Evolutionary conservation across 768 basidiomycete species (phyloP).

Genomic region (Pleurotus eryngii): DNA sequence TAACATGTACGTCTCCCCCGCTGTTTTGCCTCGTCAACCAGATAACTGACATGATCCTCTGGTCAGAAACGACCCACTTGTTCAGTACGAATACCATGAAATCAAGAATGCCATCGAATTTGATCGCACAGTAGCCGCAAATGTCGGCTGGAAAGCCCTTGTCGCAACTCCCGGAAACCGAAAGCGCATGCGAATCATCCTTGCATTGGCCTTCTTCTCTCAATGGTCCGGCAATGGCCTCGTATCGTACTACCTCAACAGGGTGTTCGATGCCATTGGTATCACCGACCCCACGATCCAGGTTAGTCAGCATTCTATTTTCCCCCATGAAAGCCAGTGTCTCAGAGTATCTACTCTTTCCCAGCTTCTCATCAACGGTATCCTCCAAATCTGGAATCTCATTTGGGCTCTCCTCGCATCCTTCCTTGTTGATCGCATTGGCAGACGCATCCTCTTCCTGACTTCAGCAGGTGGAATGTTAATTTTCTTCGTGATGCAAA

Average conservation of each 20-base stretch:
- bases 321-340: background rate
- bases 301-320: conserved; percentile 17
- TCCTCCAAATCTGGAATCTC: conserved; percentile 83
- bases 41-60: conserved; percentile 12
- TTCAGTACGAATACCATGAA: conserved; percentile 73
- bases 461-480: conserved; percentile 56
- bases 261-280: conserved; percentile 66
- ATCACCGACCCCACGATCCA: conserved; percentile 55
- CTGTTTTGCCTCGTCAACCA: background rate
- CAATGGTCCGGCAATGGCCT: conserved; percentile 87
- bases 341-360: conserved; percentile 20
- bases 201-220: conserved; percentile 79
- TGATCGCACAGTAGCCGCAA: conserved; percentile 58
- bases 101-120: conserved; percentile 76
- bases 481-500: conserved; percentile 66
- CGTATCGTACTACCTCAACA: conserved; percentile 78
- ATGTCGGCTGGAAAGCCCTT: conserved; percentile 69
- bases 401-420: conserved; percentile 56
- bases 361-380: conserved; percentile 75
- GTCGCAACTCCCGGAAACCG: conserved; percentile 67
- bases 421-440: conserved; percentile 59
- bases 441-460: conserved; percentile 69
- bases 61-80: conserved; percentile 56
- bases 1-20: conserved; percentile 39
- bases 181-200: conserved; percentile 72